Evolutionary conservation across 257 asterid species (phyloP).

Genomic region (Mentha longifolia): DNA sequence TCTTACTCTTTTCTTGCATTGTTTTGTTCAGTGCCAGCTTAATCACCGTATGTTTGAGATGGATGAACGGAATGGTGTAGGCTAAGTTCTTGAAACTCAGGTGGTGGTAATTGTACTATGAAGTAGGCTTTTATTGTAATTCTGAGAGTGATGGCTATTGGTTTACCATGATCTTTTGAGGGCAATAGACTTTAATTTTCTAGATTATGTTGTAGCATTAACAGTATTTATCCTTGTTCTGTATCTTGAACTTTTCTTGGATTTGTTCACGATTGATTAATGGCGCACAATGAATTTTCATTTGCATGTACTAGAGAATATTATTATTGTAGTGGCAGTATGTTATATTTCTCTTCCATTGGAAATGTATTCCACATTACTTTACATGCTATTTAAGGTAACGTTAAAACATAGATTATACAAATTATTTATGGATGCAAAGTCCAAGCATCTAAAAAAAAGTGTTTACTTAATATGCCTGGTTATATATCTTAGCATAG

Average conservation of each 20-base stretch:
- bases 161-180: constrained; percentile 13
- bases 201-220: constrained; percentile 37
- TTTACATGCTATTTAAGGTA: too few relatives aligned
- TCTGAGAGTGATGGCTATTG: not conserved
- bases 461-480: too few relatives aligned
- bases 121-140: constrained; percentile 1
- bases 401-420: too few relatives aligned
- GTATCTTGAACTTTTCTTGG: constrained; percentile 22
- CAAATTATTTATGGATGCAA: too few relatives aligned
- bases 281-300: not conserved
- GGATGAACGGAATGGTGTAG: not conserved
- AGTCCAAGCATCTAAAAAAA: too few relatives aligned
- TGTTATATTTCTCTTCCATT: not conserved
- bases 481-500: too few relatives aligned
- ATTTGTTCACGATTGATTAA: not conserved
- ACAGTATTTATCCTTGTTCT: constrained; percentile 10
- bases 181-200: constrained; percentile 5
- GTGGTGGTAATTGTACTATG: constrained; percentile 22
- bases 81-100: not conserved
- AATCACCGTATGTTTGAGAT: constrained; percentile 5
- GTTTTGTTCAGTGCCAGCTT: constrained; percentile 44
- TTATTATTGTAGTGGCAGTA: not conserved
- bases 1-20: constrained; percentile 1
- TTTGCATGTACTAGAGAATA: not conserved
- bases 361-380: too few relatives aligned